Percentiles rank a stretch among this genome's conserved stretches.
Conservation (phyloP, 2,329 filamentous ascomycete species). For the Zalaria obscura region DNA sequence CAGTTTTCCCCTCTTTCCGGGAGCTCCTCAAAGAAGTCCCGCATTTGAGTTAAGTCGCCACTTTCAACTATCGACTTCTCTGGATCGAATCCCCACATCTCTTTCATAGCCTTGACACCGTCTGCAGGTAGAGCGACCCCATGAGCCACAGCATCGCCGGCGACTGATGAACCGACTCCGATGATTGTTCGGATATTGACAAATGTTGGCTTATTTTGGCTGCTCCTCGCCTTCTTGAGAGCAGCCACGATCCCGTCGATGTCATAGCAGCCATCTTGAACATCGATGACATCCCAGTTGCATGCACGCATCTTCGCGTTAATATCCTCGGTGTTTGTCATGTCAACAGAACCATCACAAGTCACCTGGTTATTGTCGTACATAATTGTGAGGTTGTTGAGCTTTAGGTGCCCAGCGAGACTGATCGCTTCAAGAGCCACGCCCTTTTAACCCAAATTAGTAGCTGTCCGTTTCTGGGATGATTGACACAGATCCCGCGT, state of each 20-base stretch:
- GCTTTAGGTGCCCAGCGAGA: slow-evolving; percentile 40
- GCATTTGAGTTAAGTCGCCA: slow-evolving; percentile 23
- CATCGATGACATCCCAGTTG: slow-evolving; percentile 41
- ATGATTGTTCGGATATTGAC: slow-evolving; percentile 44
- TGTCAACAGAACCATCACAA: slow-evolving; percentile 41
- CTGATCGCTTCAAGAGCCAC: slow-evolving; percentile 43
- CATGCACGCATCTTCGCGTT: slow-evolving; percentile 43
- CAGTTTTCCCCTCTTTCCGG: slow-evolving; percentile 30
- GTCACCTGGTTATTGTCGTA: slow-evolving; percentile 49
- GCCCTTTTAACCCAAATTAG: slow-evolving; percentile 16
- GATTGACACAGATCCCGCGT: not conserved
- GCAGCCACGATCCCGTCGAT: slow-evolving; percentile 35
- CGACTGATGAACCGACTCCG: slow-evolving; percentile 35
- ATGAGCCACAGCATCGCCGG: slow-evolving; percentile 40
- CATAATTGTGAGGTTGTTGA: slow-evolving; percentile 42
- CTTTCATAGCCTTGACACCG: slow-evolving; percentile 43
- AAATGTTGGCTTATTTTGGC: slow-evolving; percentile 34
- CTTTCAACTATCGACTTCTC: slow-evolving; percentile 21
- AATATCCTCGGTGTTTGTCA: slow-evolving; percentile 39
- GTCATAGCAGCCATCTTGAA: slow-evolving; percentile 40
- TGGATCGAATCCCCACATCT: slow-evolving; percentile 33
- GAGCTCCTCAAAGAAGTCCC: slow-evolving; percentile 38
- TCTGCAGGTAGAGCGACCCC: slow-evolving; percentile 42
- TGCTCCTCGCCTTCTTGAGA: slow-evolving; percentile 22
- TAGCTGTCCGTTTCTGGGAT: not conserved